A percentile compares a stretch with the other conserved stretches of the same genome.
phyloP scores from a whole-genome alignment of 257 asterid genomes.

The Sherardia arvensis region DNA sequence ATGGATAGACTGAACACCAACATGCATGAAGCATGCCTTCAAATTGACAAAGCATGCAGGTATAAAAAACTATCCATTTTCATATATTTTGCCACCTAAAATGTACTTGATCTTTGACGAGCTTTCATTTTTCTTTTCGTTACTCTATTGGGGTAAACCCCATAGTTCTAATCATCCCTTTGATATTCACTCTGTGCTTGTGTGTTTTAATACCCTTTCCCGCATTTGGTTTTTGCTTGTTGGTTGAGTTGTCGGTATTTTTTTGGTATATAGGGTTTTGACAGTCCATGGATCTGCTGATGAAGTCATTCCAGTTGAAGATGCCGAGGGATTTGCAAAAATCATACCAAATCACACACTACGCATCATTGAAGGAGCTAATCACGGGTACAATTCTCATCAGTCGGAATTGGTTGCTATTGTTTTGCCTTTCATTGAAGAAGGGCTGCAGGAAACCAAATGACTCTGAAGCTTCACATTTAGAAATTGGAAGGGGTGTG shows the following conservation, averaged over 20 bases:
- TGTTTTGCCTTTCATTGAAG: slow-evolving; percentile 43
- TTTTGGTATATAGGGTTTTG: slow-evolving; percentile 37
- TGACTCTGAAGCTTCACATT: not conserved
- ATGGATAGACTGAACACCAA: slow-evolving; percentile 64
- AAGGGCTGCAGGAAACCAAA: slow-evolving; percentile 27
- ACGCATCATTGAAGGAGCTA: slow-evolving; percentile 46
- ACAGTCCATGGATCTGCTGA: slow-evolving; percentile 71
- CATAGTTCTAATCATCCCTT: not conserved
- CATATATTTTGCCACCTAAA: not conserved
- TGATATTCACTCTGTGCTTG: not conserved
- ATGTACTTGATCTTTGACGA: not conserved
- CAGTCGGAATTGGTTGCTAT: slow-evolving; percentile 38
- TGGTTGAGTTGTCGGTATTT: not conserved
- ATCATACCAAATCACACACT: slow-evolving; percentile 48
- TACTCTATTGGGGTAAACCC: not conserved
- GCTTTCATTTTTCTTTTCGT: not conserved
- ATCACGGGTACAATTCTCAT: slow-evolving; percentile 44
- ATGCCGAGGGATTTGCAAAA: slow-evolving; percentile 54
- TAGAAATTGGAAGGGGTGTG: not conserved
- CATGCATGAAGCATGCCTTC: slow-evolving; percentile 68
- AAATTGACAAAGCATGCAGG: slow-evolving; percentile 62
- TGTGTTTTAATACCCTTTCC: not conserved
- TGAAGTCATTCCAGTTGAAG: slow-evolving; percentile 43
- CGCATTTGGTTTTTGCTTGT: not conserved
- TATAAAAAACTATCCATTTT: slow-evolving; percentile 2